These are phyloP conservation scores for Oryza meridionalis DNA, from an alignment of 176 grass and related monocot genomes.

Conservation along the genomic window DNA sequence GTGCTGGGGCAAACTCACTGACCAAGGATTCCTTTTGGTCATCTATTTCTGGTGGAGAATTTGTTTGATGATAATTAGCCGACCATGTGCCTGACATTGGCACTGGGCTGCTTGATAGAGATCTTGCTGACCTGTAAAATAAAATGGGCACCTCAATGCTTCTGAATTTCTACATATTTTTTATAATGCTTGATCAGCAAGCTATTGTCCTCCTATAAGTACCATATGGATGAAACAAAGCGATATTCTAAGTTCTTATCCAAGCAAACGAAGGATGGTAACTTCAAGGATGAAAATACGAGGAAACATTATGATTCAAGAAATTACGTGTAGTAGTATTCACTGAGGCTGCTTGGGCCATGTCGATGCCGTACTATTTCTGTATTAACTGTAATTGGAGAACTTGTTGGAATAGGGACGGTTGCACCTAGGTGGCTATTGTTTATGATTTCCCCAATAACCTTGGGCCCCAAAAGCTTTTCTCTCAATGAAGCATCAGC, in stretches of 20 bases:
- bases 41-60: constrained; percentile 41
- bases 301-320: constrained; percentile 27
- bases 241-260: not conserved
- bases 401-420: constrained; percentile 61
- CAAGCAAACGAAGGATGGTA: not conserved
- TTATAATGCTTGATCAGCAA: not conserved
- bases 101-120: constrained; percentile 80
- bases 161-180: constrained; percentile 24
- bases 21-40: constrained; percentile 50
- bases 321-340: constrained; percentile 91
- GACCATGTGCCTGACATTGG: constrained; percentile 68
- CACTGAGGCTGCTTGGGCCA: constrained; percentile 37
- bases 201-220: constrained; percentile 17
- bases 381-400: constrained; percentile 65
- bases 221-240: constrained; percentile 28
- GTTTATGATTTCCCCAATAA: constrained; percentile 41
- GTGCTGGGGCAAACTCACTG: constrained; percentile 31
- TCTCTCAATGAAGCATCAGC: constrained; percentile 49
- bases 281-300: constrained; percentile 28
- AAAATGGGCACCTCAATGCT: constrained; percentile 19
- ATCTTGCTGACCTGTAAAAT: constrained; percentile 87
- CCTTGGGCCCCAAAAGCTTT: constrained; percentile 50
- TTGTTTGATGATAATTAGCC: constrained; percentile 40
- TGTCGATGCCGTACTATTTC: constrained; percentile 33
- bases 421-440: constrained; percentile 28